phyloP scores from a whole-genome alignment of 306 rosid species.

The Dryas octopetala region DNA sequence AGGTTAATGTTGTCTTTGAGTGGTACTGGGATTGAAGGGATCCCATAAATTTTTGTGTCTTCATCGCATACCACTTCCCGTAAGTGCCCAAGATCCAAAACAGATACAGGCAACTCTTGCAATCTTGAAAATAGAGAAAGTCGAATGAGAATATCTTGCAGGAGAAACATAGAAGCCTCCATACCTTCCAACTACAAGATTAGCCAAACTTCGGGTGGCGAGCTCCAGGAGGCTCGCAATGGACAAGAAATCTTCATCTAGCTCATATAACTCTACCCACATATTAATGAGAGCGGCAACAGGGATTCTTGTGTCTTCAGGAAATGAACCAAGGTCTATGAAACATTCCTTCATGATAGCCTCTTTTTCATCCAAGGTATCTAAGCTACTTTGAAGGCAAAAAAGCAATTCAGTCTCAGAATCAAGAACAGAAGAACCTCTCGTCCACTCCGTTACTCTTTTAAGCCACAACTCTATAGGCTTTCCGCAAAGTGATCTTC shows the following conservation, averaged over 20 bases:
- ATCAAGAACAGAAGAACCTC: conserved; percentile 34
- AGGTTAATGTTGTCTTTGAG: no score
- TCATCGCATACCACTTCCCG: no score
- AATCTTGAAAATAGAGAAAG: conserved; percentile 33
- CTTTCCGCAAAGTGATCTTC: conserved; percentile 32
- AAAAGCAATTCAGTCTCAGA: conserved; percentile 17
- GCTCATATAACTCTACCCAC: conserved; percentile 43
- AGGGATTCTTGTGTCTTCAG: conserved; percentile 59
- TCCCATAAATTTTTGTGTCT: no score
- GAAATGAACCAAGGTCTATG: conserved; percentile 59
- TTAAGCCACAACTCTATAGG: conserved; percentile 22
- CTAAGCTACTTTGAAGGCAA: conserved; percentile 42
- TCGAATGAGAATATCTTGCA: background rate
- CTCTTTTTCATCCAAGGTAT: conserved; percentile 21
- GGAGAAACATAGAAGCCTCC: conserved; percentile 4
- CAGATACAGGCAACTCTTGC: no score
- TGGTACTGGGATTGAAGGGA: no score
- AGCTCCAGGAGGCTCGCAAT: conserved; percentile 38
- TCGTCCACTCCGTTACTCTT: conserved; percentile 16
- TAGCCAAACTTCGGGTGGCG: conserved; percentile 32
- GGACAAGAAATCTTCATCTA: conserved; percentile 36
- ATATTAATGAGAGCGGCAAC: conserved; percentile 56
- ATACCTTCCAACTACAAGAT: conserved; percentile 50
- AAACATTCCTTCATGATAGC: conserved; percentile 41
- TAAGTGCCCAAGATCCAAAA: no score